These are phyloP conservation scores for Daldinia grandis DNA, from an alignment of 495 filamentous ascomycete genomes.

Conservation along the genomic window DNA sequence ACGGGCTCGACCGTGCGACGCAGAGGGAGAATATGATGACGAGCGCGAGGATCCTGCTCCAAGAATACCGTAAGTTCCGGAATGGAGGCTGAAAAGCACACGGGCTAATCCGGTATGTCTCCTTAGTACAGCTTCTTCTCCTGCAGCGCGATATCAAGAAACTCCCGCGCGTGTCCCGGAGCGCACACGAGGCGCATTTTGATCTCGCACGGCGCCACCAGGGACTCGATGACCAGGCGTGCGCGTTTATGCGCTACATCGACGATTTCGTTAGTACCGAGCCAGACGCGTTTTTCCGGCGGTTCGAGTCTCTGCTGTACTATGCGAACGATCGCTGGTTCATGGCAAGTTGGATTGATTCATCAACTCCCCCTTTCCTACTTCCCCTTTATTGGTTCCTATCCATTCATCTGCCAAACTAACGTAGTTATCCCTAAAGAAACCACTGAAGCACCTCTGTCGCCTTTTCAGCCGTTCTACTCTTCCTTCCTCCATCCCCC, in stretches of 20 bases:
- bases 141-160: slow-evolving; percentile 8
- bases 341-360: not conserved
- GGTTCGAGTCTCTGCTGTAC: slow-evolving; percentile 18
- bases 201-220: not conserved
- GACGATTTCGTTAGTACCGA: slow-evolving; percentile 20
- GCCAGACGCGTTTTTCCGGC: slow-evolving; percentile 14
- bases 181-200: slow-evolving; percentile 22
- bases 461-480: slow-evolving; percentile 4
- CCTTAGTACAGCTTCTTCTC: slow-evolving; percentile 4
- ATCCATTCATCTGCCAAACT: not conserved
- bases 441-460: slow-evolving; percentile 7
- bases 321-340: not conserved
- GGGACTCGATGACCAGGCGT: slow-evolving; percentile 12
- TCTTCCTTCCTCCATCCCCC: not conserved
- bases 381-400: not conserved
- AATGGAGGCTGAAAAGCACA: not conserved
- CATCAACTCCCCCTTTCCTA: not conserved
- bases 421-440: slow-evolving; percentile 6
- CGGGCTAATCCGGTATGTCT: not conserved
- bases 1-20: slow-evolving; percentile 1
- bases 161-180: slow-evolving; percentile 10
- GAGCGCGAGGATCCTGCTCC: not conserved
- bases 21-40: slow-evolving; percentile 19
- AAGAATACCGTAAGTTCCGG: slow-evolving; percentile 17
- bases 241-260: slow-evolving; percentile 28